Percentiles rank a stretch among this genome's conserved stretches.
Conservation (phyloP, 2,329 filamentous ascomycete species). For the Ramularia endophylla region DNA sequence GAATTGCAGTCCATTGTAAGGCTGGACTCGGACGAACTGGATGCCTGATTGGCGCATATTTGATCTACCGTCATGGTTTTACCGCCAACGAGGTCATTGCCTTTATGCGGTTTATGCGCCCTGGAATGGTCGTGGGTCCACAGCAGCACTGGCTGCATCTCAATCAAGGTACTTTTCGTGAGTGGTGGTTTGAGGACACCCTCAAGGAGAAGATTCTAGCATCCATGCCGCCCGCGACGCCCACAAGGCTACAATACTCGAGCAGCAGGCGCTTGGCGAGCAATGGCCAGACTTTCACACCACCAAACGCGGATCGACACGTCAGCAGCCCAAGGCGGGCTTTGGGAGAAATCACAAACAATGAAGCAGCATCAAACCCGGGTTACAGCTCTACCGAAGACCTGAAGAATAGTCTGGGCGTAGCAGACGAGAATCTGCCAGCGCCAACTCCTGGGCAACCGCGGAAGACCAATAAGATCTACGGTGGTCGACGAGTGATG, state of each 20-base stretch:
- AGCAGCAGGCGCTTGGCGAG: slow-evolving; percentile 49
- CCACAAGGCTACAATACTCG: slow-evolving; percentile 46
- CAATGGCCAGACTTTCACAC: slow-evolving; percentile 70
- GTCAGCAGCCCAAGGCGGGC: slow-evolving; percentile 53
- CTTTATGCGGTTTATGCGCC: slow-evolving; percentile 98
- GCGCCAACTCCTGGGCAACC: slow-evolving; percentile 95
- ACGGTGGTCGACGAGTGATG: slow-evolving; percentile 57
- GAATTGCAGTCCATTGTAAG: slow-evolving; percentile 97
- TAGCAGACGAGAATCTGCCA: slow-evolving; percentile 86
- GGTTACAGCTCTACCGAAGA: slow-evolving; percentile 22
- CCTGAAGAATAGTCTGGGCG: slow-evolving; percentile 46
- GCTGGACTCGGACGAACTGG: slow-evolving; percentile 92
- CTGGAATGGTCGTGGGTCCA: slow-evolving; percentile 97
- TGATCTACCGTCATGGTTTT: slow-evolving; percentile 96
- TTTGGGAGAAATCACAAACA: slow-evolving; percentile 89
- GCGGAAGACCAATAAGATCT: slow-evolving; percentile 75
- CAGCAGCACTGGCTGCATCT: slow-evolving; percentile 99
- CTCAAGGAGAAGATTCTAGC: slow-evolving; percentile 77
- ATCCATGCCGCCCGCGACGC: slow-evolving; percentile 48
- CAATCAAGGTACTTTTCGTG: slow-evolving; percentile 94
- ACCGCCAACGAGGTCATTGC: slow-evolving; percentile 80
- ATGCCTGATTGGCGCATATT: slow-evolving; percentile 92
- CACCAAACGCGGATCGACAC: slow-evolving; percentile 70
- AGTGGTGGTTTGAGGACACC: slow-evolving; percentile 84
- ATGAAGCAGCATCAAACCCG: slow-evolving; percentile 47